phyloP scores from a whole-genome alignment of 768 basidiomycete species.

The Leccinum incarnatum region DNA sequence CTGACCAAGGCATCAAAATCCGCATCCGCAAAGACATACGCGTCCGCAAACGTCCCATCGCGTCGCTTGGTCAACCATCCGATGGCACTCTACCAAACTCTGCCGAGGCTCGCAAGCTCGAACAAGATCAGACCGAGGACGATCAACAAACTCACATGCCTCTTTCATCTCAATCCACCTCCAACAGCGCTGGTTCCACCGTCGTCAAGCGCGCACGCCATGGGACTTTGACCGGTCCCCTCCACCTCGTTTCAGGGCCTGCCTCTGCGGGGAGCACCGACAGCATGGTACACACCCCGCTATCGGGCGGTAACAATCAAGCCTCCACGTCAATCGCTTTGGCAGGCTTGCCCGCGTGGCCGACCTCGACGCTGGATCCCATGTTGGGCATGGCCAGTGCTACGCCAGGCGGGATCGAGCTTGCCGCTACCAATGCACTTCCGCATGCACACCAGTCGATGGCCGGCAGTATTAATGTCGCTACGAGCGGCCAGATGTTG shows the following conservation, averaged over 20 bases:
- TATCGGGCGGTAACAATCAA: slow-evolving; percentile 11
- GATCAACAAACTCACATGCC: slow-evolving; percentile 8
- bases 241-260: slow-evolving; percentile 20
- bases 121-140: slow-evolving; percentile 31
- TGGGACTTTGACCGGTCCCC: slow-evolving; percentile 23
- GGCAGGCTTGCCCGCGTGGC: slow-evolving; percentile 34
- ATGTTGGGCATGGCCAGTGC: slow-evolving; percentile 33
- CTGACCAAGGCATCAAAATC: slow-evolving; percentile 96
- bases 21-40: slow-evolving; percentile 91
- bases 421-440: slow-evolving; percentile 14
- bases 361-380: slow-evolving; percentile 29
- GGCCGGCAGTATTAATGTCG: slow-evolving; percentile 3
- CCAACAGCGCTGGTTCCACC: slow-evolving; percentile 2
- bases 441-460: slow-evolving; percentile 17
- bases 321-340: slow-evolving; percentile 21
- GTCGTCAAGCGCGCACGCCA: slow-evolving; percentile 30
- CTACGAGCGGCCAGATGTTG: slow-evolving; percentile 21
- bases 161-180: slow-evolving; percentile 9
- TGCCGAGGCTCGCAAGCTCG: slow-evolving; percentile 20
- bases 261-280: slow-evolving; percentile 15
- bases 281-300: slow-evolving; percentile 19
- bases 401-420: slow-evolving; percentile 33
- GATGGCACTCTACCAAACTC: slow-evolving; percentile 13
- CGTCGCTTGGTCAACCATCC: slow-evolving; percentile 27
- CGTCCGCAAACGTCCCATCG: slow-evolving; percentile 66